Base-by-base conservation (phyloP, 768 basidiomycete species). In the Kwoniella sp. region DNA sequence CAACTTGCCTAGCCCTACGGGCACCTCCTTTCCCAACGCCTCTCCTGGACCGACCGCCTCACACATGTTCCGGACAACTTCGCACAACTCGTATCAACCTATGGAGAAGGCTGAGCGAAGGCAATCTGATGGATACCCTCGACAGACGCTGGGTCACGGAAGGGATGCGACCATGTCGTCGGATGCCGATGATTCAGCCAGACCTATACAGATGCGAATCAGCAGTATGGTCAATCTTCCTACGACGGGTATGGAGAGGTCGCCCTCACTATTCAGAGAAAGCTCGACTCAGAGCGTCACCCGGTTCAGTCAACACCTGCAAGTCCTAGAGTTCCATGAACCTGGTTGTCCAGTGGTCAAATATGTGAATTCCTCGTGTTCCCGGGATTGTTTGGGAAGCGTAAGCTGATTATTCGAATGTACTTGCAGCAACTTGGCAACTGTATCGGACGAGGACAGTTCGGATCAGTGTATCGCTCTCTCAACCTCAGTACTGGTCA, bases 401-500 rank as follows among this genome's bases (percentile, higher is more conserved):
- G 23, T 22, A n/a, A 23, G 41, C 31, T 52, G 22, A 38, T 26
- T 41, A 41, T 48, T 41, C 57, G 11, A 50, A 30, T 76, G 11
- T 51, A 7, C 34, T 5, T 45, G 5, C n/a, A 97, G 95, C 93
- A 95, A 93, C 85, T 99, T 22, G 95, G 95, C 30, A 94, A 96
- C 81, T 94, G 92, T 79, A 95, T 99, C 69, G 95, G 95, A 1
- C 88, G 91, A 55, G 95, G 95, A 8, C 95, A 98, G 82, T 98
- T 97, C 80, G 95, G 95, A 29, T 87, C 93, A 9, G 95, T 98
- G 5, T 97, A 95, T 80, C 87, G 92, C 15, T 94, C 95, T 13
- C 84, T 99, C 63, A 94, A 99, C 79, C 82, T 97, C 79, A 89
- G 90, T 68, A 93, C 90, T 1, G 95, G 95, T 17, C 91, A 95